A percentile compares a stretch with the other conserved stretches of the same genome.
Evolutionary conservation across 129 eudicot species (phyloP).

Genomic region (Artemisia annua): DNA sequence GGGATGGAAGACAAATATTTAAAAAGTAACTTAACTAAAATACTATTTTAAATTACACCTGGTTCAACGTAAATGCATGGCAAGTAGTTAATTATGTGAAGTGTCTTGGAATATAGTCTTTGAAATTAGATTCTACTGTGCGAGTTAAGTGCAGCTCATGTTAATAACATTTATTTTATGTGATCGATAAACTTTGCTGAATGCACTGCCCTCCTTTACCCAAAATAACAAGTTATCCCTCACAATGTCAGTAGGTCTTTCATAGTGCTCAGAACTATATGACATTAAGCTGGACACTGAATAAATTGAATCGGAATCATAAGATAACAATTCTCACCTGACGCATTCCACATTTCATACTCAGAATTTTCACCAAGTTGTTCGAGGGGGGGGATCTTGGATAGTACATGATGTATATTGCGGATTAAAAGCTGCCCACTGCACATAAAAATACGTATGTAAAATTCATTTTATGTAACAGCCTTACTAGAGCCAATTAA

Average conservation of each 20-base stretch:
- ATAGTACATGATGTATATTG: conserved; percentile 54
- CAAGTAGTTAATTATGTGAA: not conserved
- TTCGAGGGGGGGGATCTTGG: conserved; percentile 53
- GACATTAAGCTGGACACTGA: not conserved
- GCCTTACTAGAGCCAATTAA: conserved; percentile 13
- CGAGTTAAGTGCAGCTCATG: no score
- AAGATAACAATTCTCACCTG: conserved; percentile 40
- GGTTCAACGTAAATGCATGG: not conserved
- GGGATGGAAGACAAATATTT: not conserved
- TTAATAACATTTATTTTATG: no score
- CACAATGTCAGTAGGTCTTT: not conserved
- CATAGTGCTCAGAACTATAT: not conserved
- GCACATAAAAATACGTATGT: conserved; percentile 23
- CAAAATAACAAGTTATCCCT: no score
- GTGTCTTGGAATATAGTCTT: no score
- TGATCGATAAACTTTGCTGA: no score
- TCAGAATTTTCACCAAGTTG: conserved; percentile 22
- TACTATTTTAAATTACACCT: not conserved
- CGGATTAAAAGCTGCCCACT: conserved; percentile 62
- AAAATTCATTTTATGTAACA: conserved; percentile 9
- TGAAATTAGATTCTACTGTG: no score
- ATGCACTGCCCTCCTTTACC: no score
- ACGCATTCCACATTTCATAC: conserved; percentile 68
- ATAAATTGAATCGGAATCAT: not conserved
- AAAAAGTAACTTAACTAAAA: not conserved